Percentiles rank a stretch among this genome's conserved stretches.
These are phyloP conservation scores for Exophiala dermatitidis DNA, from an alignment of 2,329 filamentous ascomycete genomes.

Conservation along the genomic window DNA sequence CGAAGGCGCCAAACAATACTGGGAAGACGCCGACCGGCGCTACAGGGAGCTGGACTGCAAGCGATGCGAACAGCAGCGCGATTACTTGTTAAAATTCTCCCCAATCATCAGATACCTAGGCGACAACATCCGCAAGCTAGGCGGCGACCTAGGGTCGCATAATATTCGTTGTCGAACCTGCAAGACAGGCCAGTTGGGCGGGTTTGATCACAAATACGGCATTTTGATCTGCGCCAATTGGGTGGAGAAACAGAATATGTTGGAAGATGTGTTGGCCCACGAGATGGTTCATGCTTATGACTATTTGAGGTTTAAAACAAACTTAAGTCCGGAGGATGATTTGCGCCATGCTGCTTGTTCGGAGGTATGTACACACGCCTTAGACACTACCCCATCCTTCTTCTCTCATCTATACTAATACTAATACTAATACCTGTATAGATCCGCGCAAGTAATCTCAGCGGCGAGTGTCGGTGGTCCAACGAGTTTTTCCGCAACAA, in stretches of 20 bases:
- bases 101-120: constrained; percentile 82
- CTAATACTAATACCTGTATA: constrained; percentile 32
- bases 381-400: not conserved
- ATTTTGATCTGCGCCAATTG: constrained; percentile 92
- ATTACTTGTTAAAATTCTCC: constrained; percentile 77
- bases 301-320: constrained; percentile 81
- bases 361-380: constrained; percentile 54
- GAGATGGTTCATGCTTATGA: constrained; percentile 99
- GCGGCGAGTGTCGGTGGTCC: constrained; percentile 86
- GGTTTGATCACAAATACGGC: constrained; percentile 78
- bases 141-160: constrained; percentile 62
- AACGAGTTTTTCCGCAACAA: constrained; percentile 77
- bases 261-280: constrained; percentile 91
- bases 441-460: constrained; percentile 89
- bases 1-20: constrained; percentile 67
- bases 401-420: not conserved
- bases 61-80: constrained; percentile 71
- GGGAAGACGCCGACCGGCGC: constrained; percentile 64
- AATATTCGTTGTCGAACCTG: constrained; percentile 84
- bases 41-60: constrained; percentile 73
- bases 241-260: constrained; percentile 66
- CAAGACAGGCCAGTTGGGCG: constrained; percentile 64
- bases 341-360: constrained; percentile 82
- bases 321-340: constrained; percentile 60
- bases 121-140: constrained; percentile 70